phyloP scores from a whole-genome alignment of 2,329 filamentous ascomycete species.

The Daldinia sp. region DNA sequence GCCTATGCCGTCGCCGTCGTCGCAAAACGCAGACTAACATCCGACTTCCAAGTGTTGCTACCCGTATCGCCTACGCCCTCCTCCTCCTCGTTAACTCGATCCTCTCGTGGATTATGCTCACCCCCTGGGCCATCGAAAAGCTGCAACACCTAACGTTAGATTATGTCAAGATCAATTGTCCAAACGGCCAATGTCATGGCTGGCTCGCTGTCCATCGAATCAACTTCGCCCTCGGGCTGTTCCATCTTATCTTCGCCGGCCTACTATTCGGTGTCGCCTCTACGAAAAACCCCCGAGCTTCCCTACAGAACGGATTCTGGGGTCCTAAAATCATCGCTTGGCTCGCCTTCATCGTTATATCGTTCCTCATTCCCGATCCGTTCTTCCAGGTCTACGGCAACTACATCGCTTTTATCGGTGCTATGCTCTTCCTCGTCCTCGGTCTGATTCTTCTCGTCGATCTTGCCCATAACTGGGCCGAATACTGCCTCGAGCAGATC shows the following conservation, averaged over 20 bases:
- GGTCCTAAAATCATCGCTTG: constrained; percentile 94
- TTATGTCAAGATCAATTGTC: constrained; percentile 95
- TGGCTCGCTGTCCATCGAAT: constrained; percentile 97
- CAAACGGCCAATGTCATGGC: constrained; percentile 90
- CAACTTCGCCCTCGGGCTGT: constrained; percentile 95
- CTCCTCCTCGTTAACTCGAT: constrained; percentile 97
- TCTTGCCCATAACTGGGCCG: constrained; percentile 95
- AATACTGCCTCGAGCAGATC: constrained; percentile 94
- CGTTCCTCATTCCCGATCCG: constrained; percentile 93
- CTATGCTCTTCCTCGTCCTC: constrained; percentile 92
- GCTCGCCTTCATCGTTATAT: constrained; percentile 86
- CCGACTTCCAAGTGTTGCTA: constrained; percentile 78
- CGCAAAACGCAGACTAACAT: constrained; percentile 30
- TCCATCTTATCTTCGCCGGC: constrained; percentile 88
- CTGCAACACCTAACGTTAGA: constrained; percentile 91
- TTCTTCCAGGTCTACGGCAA: constrained; percentile 98
- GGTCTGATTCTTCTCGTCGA: constrained; percentile 94
- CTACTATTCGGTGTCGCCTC: constrained; percentile 88
- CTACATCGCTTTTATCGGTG: constrained; percentile 88
- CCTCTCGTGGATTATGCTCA: constrained; percentile 98
- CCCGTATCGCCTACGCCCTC: constrained; percentile 94
- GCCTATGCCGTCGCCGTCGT: constrained; percentile 1
- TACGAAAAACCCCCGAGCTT: constrained; percentile 87
- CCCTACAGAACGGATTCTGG: constrained; percentile 98
- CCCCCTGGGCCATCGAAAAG: constrained; percentile 97